phyloP scores from a whole-genome alignment of 495 filamentous ascomycete species.

The Talaromyces proteolyticus region DNA sequence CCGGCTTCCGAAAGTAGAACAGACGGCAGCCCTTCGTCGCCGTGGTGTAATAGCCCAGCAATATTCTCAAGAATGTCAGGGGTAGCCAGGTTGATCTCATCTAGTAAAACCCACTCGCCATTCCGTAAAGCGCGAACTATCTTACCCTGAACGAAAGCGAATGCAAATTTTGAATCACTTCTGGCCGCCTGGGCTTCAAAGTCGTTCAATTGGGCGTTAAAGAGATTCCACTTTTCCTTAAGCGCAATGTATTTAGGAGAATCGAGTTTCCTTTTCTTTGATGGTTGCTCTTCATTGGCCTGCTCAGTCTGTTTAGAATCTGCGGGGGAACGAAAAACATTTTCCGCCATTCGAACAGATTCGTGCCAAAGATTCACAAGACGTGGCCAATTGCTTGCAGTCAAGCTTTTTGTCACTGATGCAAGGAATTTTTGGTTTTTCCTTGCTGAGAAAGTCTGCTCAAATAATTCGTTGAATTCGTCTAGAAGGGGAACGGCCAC shows the following conservation, averaged over 20 bases:
- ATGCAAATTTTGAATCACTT: conserved; percentile 78
- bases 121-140: conserved; percentile 88
- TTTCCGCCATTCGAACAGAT: conserved; percentile 77
- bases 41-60: conserved; percentile 72
- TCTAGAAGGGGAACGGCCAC: conserved; percentile 88
- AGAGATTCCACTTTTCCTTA: conserved; percentile 72
- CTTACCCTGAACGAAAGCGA: conserved; percentile 92
- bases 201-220: conserved; percentile 66
- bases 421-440: conserved; percentile 85
- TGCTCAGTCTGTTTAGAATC: conserved; percentile 22
- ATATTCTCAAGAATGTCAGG: conserved; percentile 93
- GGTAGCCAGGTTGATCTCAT: conserved; percentile 95
- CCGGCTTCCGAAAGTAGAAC: conserved; percentile 89
- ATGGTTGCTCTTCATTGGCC: conserved; percentile 53
- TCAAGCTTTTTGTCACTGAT: conserved; percentile 68
- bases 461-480: conserved; percentile 85
- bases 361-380: conserved; percentile 83
- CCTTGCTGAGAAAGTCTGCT: conserved; percentile 73
- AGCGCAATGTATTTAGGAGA: conserved; percentile 59
- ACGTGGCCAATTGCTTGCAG: conserved; percentile 76
- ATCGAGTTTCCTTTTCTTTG: conserved; percentile 79
- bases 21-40: conserved; percentile 60
- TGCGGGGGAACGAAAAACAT: conserved; percentile 44
- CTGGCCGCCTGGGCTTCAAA: conserved; percentile 77
- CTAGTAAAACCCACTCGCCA: conserved; percentile 95